A percentile compares a stretch with the other conserved stretches of the same genome.
Conservation (phyloP, 176 grass and related monocot genomes). For the Puccinellia tenuiflora region DNA sequence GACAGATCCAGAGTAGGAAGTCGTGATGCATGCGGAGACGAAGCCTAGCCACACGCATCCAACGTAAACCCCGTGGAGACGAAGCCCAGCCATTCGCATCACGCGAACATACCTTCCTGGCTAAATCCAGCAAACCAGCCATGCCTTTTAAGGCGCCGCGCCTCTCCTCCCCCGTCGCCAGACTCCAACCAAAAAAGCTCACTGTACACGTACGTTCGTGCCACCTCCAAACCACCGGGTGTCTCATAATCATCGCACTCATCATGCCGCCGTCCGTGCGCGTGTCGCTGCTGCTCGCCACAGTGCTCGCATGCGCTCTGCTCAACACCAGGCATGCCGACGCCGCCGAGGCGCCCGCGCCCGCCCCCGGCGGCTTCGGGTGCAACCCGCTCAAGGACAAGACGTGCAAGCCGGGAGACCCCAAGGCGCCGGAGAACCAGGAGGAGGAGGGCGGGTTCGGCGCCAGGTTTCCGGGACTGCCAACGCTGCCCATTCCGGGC, state of each 20-base stretch:
- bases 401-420: constrained; percentile 44
- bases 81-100: constrained; percentile 3
- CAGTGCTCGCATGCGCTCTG: constrained; percentile 4
- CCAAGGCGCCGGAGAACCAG: constrained; percentile 35
- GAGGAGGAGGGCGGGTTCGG: constrained; percentile 35
- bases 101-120: background rate
- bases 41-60: background rate
- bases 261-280: constrained; percentile 24
- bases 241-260: background rate
- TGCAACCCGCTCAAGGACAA: constrained; percentile 36
- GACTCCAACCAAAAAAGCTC: background rate
- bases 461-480: constrained; percentile 14
- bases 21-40: too few species aligned
- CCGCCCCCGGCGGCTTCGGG: background rate
- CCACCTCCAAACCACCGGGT: background rate
- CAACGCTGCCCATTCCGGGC: background rate
- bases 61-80: background rate
- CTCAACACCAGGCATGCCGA: background rate
- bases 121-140: background rate
- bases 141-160: background rate
- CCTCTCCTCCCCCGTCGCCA: background rate
- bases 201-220: background rate
- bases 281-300: constrained; percentile 3
- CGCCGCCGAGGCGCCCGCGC: background rate
- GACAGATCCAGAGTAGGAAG: too few species aligned